Evolutionary conservation across 805 yeast species (phyloP), one percentile per base, ranked within the genome.

Genomic region (Candida ulmi): DNA sequence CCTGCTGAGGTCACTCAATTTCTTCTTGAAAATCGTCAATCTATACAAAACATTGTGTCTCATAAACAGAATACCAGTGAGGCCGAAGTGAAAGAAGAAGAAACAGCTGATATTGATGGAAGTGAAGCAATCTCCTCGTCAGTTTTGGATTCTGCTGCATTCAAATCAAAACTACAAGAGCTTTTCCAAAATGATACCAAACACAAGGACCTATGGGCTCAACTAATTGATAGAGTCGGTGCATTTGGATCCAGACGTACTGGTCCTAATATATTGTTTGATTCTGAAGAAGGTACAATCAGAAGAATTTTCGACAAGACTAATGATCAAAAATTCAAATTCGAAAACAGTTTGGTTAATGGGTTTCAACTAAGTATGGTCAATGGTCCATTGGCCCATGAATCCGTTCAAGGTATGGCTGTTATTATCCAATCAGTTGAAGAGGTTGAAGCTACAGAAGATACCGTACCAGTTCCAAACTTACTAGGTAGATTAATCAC

Each of bases 301-400:
- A 57, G 68, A 33, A 58, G 72, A 27, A 38, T 69, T 30, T 60
- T 65, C 27, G 39, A 40, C 1, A 29, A 26, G 0, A 32, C 43
- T 5, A 39, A 41, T 11, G 39, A 28, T 2, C 25, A 39, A 13
- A 33, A 36, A 17, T 65, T 69, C 42, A 68, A 65, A 37, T 74
- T 65, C 54, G 84, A 78, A 46, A 80, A 80, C 38, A 77, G 82
- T 51, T 61, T 91, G 2, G 54, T 85, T 34, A 82, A 84, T 48
- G 99, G 96, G 1, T 90, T 88, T 61, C 95, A 87, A 57, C 62
- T 88, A 29, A 87, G 96, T 4, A 76, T 78, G 34, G 69, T 72
- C 31, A 86, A 80, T 55, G 99, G 99, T 2, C 98, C 98, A 0
- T 67, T 93, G 33, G 82, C 91, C 0, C 76, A 83, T 5, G 99